Evolutionary conservation across 208 protist species (phyloP), one percentile per base, ranked within the genome.

Genomic region (Leishmania turanica): DNA sequence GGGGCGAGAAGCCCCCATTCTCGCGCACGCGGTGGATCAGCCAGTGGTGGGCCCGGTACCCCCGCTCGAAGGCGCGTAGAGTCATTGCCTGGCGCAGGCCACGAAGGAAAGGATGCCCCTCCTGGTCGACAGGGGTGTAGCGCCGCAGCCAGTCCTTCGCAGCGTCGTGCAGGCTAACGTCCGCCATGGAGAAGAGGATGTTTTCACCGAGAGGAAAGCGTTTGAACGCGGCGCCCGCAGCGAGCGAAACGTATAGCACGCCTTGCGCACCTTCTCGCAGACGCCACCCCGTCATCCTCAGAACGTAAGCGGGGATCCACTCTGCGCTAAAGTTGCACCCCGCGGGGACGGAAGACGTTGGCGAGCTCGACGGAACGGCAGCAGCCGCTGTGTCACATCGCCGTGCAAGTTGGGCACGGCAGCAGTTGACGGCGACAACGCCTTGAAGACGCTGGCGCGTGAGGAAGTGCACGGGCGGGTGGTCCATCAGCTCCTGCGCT

Each of bases 21-120:
- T 40, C 40, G 45, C 60, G 19, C 34, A 42, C 17, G 17, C 75
- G 51, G 58, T 89, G 68, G 17, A 77, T 31, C 49, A 93, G 72
- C 92, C 91, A 96, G 21, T 88, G 31, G 8, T 76, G 60, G 3
- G 88, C 89, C 13, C 62, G 79, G 72, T 95, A 94, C 37, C 75
- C 79, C 31, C 86, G 84, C 78, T 96, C 90, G 72, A 84, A 91
- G 62, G 92, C 90, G 66, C 92, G 90, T 77, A 95, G 80, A 3
- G 84, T 87, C 45, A 95, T 75, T 34, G 90, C 77, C 77, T 87
- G 84, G 27, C 84, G 88, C 9, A 89, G 45, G 15, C 76, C 69
- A 24, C 86, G 81, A 40, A 84, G 64, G 78, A 89, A 94, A 34
- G 77, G 79, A 19, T 70, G 68, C 17, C 89, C 82, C 4, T 79